Evolutionary conservation across 306 rosid genomes (phyloP).

Genomic region (Quercus wislizeni): DNA sequence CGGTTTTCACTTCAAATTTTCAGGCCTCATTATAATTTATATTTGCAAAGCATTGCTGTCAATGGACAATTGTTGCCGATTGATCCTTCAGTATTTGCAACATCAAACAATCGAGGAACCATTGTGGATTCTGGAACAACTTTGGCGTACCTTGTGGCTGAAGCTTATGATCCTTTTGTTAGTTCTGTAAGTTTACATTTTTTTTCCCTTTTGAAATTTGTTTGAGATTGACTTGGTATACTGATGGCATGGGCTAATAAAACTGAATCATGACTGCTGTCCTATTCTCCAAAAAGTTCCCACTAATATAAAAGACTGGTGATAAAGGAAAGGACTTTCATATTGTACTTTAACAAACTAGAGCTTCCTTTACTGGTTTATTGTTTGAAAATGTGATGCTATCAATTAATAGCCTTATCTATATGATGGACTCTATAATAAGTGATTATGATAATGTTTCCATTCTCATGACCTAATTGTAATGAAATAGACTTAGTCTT

Average conservation of each 20-base stretch:
- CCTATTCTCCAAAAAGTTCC: not conserved
- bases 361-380: not conserved
- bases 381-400: not conserved
- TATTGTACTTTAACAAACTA: not conserved
- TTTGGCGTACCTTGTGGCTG: conserved; percentile 78
- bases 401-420: not conserved
- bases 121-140: conserved; percentile 93
- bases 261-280: not conserved
- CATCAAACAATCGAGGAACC: conserved; percentile 72
- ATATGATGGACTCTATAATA: not conserved
- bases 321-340: not conserved
- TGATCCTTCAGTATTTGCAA: conserved; percentile 66
- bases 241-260: not conserved
- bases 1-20: conserved; percentile 28
- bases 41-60: conserved; percentile 82
- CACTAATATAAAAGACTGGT: not conserved
- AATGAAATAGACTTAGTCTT: too few species aligned
- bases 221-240: not conserved
- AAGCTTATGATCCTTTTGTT: conserved; percentile 85
- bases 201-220: not conserved
- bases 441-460: not conserved
- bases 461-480: not conserved
- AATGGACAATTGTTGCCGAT: conserved; percentile 73
- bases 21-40: conserved; percentile 94
- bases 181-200: conserved; percentile 58